Evolutionary conservation across 805 yeast genomes (phyloP), one percentile per base, ranked within the genome.

Genomic region (Pichia membranifaciens): DNA sequence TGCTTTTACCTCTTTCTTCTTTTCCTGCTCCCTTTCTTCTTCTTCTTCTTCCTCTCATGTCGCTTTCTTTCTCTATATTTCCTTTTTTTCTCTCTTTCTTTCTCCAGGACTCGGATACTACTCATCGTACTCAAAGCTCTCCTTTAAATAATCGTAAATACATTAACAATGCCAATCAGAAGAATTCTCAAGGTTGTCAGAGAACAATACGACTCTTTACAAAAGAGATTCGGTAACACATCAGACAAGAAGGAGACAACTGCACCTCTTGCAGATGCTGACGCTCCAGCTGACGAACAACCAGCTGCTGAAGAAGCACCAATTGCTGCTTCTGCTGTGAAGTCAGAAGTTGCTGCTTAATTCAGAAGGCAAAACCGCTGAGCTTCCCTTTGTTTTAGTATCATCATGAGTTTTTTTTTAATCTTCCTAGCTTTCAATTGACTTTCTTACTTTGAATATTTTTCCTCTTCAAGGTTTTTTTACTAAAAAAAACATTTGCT

Each of bases 101-200:
- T 37, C 23, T 37, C 40, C 40, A 20, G 28, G 15, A 37, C 29
- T 13, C 7, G n/a, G 23, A 37, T 20, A 37, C 22, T 36, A 36
- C 18, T 17, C 20, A 36, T 18, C 20, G 22, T 36, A 37, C 9
- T 18, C 17, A 37, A 18, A 18, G 29, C 29, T 25, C 29, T 25
- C 29, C 29, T 25, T 15, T 15, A 37, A 7, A 37, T 17, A 37
- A 37, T 3, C 39, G 31, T n/a, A 20, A n/a, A 40, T 31, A 4
- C 20, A 31, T 16, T 9, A 32, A 51, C 44, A 57, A 65, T 65
- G 69, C 67, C 69, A 49, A 54, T 65, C 53, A 64, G 66, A 63
- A 58, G 60, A 56, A 63, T 65, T 47, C 38, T 59, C 40, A 63
- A 52, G 45, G 54, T 61, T 45, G 54, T 60, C 31, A 64, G 64